phyloP scores from a whole-genome alignment of 2,329 filamentous ascomycete species.

The Ascochyta clinopodiicola region DNA sequence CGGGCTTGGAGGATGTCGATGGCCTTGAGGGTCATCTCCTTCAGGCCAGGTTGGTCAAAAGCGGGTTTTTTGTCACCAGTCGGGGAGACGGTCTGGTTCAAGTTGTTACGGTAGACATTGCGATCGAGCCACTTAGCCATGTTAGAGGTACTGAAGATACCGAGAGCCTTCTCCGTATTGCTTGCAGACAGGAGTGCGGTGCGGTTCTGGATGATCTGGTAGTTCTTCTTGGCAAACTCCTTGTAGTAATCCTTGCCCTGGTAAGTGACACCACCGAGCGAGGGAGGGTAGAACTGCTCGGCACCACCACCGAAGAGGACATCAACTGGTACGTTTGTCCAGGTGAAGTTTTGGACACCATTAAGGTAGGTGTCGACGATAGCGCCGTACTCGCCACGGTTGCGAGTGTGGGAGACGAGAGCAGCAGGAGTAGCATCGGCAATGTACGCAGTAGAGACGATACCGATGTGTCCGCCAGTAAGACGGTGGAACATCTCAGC shows the following conservation, averaged over 20 bases:
- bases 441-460: conserved; percentile 80
- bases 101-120: conserved; percentile 77
- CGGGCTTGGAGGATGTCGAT: conserved; percentile 75
- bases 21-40: conserved; percentile 89
- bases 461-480: conserved; percentile 65
- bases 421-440: conserved; percentile 83
- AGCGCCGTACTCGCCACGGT: conserved; percentile 71
- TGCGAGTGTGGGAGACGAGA: conserved; percentile 66
- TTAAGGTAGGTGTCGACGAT: conserved; percentile 79
- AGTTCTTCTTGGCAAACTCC: conserved; percentile 74
- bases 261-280: conserved; percentile 67
- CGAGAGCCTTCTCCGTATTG: conserved; percentile 70
- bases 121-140: conserved; percentile 87
- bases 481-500: conserved; percentile 77
- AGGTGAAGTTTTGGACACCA: conserved; percentile 79
- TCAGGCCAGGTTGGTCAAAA: conserved; percentile 79
- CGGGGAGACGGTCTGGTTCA: conserved; percentile 73
- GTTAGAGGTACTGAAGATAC: conserved; percentile 77
- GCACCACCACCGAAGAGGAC: conserved; percentile 84
- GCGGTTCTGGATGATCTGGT: conserved; percentile 75
- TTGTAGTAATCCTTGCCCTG: conserved; percentile 74
- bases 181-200: conserved; percentile 68
- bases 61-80: conserved; percentile 69
- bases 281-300: conserved; percentile 71
- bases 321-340: conserved; percentile 75